Percentiles rank a stretch among this genome's conserved stretches.
Evolutionary conservation across 1,139 yeast genomes (phyloP).

Genomic region (Sugiyamaella castrensis): DNA sequence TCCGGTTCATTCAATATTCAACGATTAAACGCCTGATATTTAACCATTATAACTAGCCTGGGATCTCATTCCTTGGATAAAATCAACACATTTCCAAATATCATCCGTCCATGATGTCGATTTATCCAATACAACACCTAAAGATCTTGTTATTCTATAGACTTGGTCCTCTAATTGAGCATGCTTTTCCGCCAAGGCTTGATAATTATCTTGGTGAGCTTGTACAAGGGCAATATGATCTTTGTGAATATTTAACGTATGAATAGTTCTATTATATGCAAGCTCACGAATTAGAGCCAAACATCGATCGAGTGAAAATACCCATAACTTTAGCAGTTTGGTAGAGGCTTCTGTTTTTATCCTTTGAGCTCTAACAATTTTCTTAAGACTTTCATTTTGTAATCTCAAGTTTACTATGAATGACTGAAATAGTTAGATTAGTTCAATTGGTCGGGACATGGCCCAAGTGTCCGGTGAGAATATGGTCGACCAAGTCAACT

Average conservation of each 20-base stretch:
- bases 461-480: no score
- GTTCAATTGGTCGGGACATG: no score
- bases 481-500: no score
- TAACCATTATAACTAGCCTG: no score
- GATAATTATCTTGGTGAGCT: slow-evolving; percentile 25
- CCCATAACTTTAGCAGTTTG: slow-evolving; percentile 23
- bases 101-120: slow-evolving; percentile 13
- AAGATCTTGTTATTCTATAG: slow-evolving; percentile 23
- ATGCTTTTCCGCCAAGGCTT: slow-evolving; percentile 25
- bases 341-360: slow-evolving; percentile 22
- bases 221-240: slow-evolving; percentile 27
- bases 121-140: slow-evolving; percentile 24
- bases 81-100: slow-evolving; percentile 13
- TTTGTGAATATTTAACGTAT: slow-evolving; percentile 28
- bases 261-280: slow-evolving; percentile 26
- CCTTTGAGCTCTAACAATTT: slow-evolving; percentile 20
- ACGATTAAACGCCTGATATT: no score
- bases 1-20: no score
- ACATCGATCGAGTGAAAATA: slow-evolving; percentile 26
- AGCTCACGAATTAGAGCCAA: slow-evolving; percentile 26
- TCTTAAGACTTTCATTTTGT: slow-evolving; percentile 21
- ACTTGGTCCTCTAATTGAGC: slow-evolving; percentile 27
- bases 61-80: background rate
- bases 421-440: background rate
- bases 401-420: slow-evolving; percentile 8